Evolutionary conservation across 2,329 filamentous ascomycete genomes (phyloP).

Genomic region (Ploettnerulaceae sp.): DNA sequence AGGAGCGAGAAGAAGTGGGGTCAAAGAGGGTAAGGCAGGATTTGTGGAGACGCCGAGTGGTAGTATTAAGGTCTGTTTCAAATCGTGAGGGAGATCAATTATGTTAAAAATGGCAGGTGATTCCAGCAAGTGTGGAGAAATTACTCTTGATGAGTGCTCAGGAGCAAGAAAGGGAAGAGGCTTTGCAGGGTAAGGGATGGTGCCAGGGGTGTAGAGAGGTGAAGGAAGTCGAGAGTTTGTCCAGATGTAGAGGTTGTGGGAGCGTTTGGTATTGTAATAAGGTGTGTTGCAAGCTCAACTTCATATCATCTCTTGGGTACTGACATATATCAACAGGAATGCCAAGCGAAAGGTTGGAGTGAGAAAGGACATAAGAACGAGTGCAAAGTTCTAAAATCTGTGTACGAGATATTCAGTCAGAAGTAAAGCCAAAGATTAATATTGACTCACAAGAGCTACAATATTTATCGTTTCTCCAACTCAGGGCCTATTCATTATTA

Average conservation of each 20-base stretch:
- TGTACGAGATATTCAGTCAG: constrained; percentile 6
- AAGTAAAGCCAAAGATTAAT: neutral
- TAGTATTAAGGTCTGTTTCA: constrained; percentile 16
- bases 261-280: constrained; percentile 32
- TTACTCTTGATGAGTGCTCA: constrained; percentile 18
- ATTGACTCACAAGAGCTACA: no score
- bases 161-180: constrained; percentile 3
- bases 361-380: constrained; percentile 28
- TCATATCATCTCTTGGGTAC: neutral
- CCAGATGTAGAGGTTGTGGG: constrained; percentile 28
- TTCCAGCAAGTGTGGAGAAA: constrained; percentile 24
- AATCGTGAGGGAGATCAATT: neutral
- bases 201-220: constrained; percentile 26
- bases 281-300: constrained; percentile 17
- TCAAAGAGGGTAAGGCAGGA: constrained; percentile 27
- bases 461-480: no score
- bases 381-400: constrained; percentile 27
- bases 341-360: constrained; percentile 28
- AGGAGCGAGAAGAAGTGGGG: constrained; percentile 21
- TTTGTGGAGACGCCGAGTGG: constrained; percentile 19
- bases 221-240: constrained; percentile 15
- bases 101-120: constrained; percentile 18
- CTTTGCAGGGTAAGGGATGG: neutral
- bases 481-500: no score
- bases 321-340: constrained; percentile 20